Base-by-base conservation (phyloP, 1,139 yeast species). In the Blastobotrys arbuscula region DNA sequence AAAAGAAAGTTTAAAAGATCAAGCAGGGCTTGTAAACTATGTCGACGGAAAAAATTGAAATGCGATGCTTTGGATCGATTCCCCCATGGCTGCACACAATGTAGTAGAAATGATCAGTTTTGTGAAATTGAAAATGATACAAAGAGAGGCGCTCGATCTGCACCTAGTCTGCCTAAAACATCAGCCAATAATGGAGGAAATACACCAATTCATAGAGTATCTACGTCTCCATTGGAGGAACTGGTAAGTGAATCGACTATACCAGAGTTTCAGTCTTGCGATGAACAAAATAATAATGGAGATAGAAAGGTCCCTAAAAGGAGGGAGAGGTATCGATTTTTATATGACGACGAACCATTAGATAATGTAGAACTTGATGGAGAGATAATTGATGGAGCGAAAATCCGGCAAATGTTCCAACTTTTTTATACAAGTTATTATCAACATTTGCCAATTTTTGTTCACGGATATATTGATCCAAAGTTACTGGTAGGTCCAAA, bases 41-140 rank as follows among this genome's bases (percentile, higher is more conserved):
- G 60, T 44, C 53, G 60, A 20, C 49, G 48, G 40, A 53, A 53
- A 52, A 57, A 57, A 50, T 54, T 51, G 44, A 55, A 55, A 16
- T 57, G 60, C 45, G 59, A 57, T 31, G 59, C 58, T 6, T 44
- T 57, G 23, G 51, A 44, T 3, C 45, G 51, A 24, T 57, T 57
- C 46, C 60, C 60, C 2, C 46, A 49, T 35, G 50, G 57, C 13
- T 57, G 60, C 42, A 42, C 57, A 9, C 50, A 53, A 35, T 57
- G 60, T 39, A 43, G 43, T 7, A 49, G 50, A 20, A 42, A 38
- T 30, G 45, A 44, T 12, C 48, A 45, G 15, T 48, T 47, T 10
- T 57, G 60, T 39, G 55, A 56, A 34, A 49, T 57, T 23, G 60
- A 56, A 39, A 47, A 49, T n/a, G 45, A 42, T 15, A 39, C 28